phyloP scores from a whole-genome alignment of 176 grass and related monocot species.

The Oryza brachyantha region DNA sequence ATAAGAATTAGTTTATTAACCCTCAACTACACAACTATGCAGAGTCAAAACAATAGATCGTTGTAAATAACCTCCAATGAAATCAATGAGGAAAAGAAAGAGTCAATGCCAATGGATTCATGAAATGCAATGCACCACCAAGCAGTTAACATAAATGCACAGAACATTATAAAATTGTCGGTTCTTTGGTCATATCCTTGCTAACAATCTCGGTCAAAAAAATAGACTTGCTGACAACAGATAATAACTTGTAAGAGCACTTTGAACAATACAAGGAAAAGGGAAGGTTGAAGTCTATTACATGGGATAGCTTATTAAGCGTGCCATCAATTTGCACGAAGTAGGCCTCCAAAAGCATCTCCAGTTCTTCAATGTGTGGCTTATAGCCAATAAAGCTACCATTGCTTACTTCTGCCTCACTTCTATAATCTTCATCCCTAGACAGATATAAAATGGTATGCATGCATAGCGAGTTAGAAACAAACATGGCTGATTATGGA shows the following conservation, averaged over 20 bases:
- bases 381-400: slow-evolving; percentile 66
- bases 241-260: not conserved
- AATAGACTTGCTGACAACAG: not conserved
- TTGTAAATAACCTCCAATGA: not conserved
- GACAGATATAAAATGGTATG: slow-evolving; percentile 6
- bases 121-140: not conserved
- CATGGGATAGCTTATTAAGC: slow-evolving; percentile 86
- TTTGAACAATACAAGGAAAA: not conserved
- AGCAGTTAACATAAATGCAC: not conserved
- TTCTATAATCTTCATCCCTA: slow-evolving; percentile 72
- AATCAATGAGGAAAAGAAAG: not conserved
- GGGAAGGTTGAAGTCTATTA: slow-evolving; percentile 29
- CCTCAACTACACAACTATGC: not conserved
- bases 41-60: not conserved
- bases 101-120: not conserved
- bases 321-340: slow-evolving; percentile 95
- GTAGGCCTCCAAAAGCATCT: slow-evolving; percentile 94
- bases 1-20: not conserved
- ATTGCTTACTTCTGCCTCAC: slow-evolving; percentile 51
- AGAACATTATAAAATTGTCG: not conserved
- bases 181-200: not conserved
- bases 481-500: not conserved
- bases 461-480: not conserved
- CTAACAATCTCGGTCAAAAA: no score
- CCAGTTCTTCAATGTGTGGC: slow-evolving; percentile 83